These are phyloP conservation scores for Nidularia pulvinata DNA, from an alignment of 768 basidiomycete species.

Conservation along the genomic window DNA sequence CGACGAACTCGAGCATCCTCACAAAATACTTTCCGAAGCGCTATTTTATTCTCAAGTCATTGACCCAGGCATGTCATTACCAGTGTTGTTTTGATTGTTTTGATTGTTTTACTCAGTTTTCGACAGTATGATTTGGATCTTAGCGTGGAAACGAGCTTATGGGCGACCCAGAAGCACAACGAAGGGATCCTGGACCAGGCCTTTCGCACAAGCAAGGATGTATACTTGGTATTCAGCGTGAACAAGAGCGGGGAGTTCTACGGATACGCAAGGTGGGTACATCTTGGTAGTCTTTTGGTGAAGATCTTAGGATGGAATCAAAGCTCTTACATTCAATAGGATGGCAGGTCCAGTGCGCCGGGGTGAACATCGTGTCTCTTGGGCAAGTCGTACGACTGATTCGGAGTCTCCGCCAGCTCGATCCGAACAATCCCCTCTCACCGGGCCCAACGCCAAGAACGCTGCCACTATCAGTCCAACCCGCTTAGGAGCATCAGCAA, in stretches of 20 bases:
- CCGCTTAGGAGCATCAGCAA: background rate
- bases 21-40: constrained; percentile 77
- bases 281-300: background rate
- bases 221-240: constrained; percentile 88
- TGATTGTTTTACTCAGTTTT: constrained; percentile 3
- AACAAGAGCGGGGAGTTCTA: constrained; percentile 96
- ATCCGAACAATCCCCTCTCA: constrained; percentile 18
- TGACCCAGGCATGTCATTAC: constrained; percentile 60
- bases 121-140: constrained; percentile 73
- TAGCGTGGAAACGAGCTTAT: constrained; percentile 75
- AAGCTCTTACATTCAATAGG: constrained; percentile 28
- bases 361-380: constrained; percentile 50
- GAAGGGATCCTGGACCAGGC: constrained; percentile 92
- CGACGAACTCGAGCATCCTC: constrained; percentile 84
- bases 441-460: constrained; percentile 1
- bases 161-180: constrained; percentile 95
- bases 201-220: constrained; percentile 87
- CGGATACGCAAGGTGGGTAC: constrained; percentile 78
- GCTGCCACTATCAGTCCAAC: background rate
- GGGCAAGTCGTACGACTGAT: constrained; percentile 41
- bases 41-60: constrained; percentile 92
- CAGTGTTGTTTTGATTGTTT: background rate
- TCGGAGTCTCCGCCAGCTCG: constrained; percentile 4
- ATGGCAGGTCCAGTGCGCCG: constrained; percentile 69
- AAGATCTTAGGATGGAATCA: background rate